These are phyloP conservation scores for Saprolegnia parasitica DNA, from an alignment of 352 stramenopile genomes.

Conservation along the genomic window DNA sequence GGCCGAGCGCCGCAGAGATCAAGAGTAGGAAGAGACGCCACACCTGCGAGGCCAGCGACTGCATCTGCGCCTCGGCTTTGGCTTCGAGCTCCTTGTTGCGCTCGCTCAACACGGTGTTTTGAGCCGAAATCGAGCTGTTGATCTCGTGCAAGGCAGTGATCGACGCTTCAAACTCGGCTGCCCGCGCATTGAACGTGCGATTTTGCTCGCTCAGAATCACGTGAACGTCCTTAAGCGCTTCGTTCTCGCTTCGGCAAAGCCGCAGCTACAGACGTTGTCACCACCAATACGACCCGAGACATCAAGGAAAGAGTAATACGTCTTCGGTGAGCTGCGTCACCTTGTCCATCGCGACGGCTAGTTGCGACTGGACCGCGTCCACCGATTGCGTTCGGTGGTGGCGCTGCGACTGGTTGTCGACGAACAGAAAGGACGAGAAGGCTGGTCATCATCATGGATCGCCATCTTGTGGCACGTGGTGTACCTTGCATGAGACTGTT, in stretches of 20 bases:
- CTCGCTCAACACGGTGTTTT: slow-evolving; percentile 16
- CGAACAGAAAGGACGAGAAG: slow-evolving; percentile 23
- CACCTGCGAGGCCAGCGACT: background rate
- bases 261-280: slow-evolving; percentile 8
- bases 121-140: slow-evolving; percentile 16
- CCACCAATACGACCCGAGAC: no score
- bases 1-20: background rate
- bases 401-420: background rate
- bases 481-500: slow-evolving; percentile 15
- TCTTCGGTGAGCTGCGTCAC: slow-evolving; percentile 4
- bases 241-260: slow-evolving; percentile 10
- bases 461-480: background rate
- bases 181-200: slow-evolving; percentile 6
- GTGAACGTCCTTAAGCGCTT: slow-evolving; percentile 20
- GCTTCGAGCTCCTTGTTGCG: slow-evolving; percentile 19
- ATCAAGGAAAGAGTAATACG: no score
- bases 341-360: background rate
- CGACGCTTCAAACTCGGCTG: slow-evolving; percentile 5
- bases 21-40: background rate
- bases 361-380: background rate
- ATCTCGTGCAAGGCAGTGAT: slow-evolving; percentile 10
- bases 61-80: background rate
- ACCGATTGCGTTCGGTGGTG: slow-evolving; percentile 6
- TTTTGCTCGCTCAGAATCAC: slow-evolving; percentile 24
- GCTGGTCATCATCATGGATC: background rate